These are phyloP conservation scores for Pyracantha coccinea DNA, from an alignment of 331 rosid species.

Conservation along the genomic window DNA sequence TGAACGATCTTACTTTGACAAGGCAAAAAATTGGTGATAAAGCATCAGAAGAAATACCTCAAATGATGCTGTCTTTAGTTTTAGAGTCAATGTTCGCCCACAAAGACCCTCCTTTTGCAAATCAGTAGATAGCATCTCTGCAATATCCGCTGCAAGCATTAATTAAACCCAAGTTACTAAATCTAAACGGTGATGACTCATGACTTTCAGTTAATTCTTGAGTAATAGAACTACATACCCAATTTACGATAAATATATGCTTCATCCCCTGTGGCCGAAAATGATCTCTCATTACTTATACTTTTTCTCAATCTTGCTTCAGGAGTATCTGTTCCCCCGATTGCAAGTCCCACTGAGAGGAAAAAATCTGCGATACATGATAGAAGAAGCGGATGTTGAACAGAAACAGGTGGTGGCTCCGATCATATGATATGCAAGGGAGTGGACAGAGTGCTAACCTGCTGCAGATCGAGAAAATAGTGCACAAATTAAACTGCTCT, in stretches of 20 bases:
- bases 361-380: slow-evolving; percentile 56
- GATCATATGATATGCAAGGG: neutral
- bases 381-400: neutral
- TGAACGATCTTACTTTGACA: neutral
- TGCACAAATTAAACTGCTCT: slow-evolving; percentile 61
- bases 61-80: slow-evolving; percentile 79
- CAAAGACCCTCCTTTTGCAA: slow-evolving; percentile 75
- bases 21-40: neutral
- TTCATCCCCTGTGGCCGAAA: slow-evolving; percentile 70
- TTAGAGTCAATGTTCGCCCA: slow-evolving; percentile 79
- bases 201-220: neutral
- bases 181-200: neutral
- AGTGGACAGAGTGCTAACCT: slow-evolving; percentile 41
- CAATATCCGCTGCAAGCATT: slow-evolving; percentile 63
- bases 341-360: slow-evolving; percentile 80
- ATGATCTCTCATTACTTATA: slow-evolving; percentile 81
- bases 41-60: slow-evolving; percentile 42
- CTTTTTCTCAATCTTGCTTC: slow-evolving; percentile 63
- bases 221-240: slow-evolving; percentile 28
- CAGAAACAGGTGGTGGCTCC: neutral
- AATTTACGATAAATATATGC: slow-evolving; percentile 35
- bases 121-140: slow-evolving; percentile 66
- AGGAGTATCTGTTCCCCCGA: slow-evolving; percentile 66
- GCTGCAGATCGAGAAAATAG: slow-evolving; percentile 72
- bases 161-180: neutral